Evolutionary conservation across 179 eudicot species (phyloP).

Genomic region (Corrigiola litoralis): DNA sequence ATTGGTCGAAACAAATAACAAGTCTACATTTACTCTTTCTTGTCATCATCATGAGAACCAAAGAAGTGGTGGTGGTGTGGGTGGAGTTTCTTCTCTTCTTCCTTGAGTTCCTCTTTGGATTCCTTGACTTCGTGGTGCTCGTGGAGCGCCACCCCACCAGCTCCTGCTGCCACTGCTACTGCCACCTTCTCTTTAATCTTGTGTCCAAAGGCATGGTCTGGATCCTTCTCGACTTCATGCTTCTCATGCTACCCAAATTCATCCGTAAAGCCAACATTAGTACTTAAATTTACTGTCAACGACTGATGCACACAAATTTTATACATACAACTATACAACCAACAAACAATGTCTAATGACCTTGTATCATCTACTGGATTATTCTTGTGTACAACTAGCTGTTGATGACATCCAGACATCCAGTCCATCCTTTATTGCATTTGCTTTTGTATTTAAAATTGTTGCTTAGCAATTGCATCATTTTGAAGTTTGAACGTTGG

Average conservation of each 20-base stretch:
- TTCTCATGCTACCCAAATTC: slow-evolving; percentile 14
- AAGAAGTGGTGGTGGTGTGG: slow-evolving; percentile 13
- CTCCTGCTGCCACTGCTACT: slow-evolving; percentile 14
- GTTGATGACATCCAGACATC: too few species aligned
- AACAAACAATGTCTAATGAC: too few species aligned
- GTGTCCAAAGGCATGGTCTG: too few species aligned
- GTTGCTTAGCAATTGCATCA: too few species aligned
- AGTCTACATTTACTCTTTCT: neutral
- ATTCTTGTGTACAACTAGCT: too few species aligned
- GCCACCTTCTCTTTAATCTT: slow-evolving; percentile 21
- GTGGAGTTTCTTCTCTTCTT: slow-evolving; percentile 26
- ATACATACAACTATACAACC: too few species aligned
- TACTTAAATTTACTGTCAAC: neutral
- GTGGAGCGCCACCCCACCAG: slow-evolving; percentile 18
- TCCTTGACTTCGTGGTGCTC: slow-evolving; percentile 29
- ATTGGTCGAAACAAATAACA: neutral
- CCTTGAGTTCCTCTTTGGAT: slow-evolving; percentile 20
- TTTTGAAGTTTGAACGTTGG: too few species aligned
- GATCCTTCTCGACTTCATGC: too few species aligned
- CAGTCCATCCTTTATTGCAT: too few species aligned
- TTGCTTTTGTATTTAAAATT: too few species aligned
- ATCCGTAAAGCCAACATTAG: neutral
- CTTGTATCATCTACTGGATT: too few species aligned
- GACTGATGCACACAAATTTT: too few species aligned
- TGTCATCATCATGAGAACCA: slow-evolving; percentile 10